phyloP scores from a whole-genome alignment of 306 rosid genomes.

The Quercus mongolica region DNA sequence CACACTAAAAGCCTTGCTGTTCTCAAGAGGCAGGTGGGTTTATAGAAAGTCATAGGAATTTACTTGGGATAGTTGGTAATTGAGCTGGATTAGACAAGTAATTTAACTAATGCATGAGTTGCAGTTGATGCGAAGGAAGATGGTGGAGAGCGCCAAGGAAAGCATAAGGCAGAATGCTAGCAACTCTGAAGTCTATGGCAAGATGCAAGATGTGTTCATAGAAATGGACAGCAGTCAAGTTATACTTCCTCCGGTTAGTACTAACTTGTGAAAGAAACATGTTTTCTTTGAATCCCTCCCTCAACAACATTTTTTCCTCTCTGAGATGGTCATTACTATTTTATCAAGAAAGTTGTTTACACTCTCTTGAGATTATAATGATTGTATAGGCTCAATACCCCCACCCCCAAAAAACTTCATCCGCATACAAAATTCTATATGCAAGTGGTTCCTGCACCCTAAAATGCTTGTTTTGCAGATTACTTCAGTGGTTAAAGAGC shows the following conservation, averaged over 20 bases:
- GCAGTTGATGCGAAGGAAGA: conserved; percentile 62
- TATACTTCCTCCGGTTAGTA: conserved; percentile 28
- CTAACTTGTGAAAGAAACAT: neutral
- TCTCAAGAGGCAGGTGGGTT: conserved; percentile 67
- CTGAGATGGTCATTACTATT: neutral
- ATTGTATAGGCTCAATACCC: neutral
- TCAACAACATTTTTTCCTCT: neutral
- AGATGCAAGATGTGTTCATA: conserved; percentile 76
- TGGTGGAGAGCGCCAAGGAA: conserved; percentile 86
- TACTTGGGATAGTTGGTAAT: neutral
- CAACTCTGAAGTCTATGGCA: conserved; percentile 72
- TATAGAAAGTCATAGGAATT: neutral
- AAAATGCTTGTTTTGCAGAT: conserved; percentile 40
- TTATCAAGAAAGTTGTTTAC: neutral
- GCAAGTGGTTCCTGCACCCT: conserved; percentile 5
- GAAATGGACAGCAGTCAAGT: conserved; percentile 61
- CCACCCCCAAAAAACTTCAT: neutral
- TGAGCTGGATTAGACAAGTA: conserved; percentile 5
- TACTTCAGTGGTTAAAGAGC: conserved; percentile 54
- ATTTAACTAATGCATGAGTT: conserved; percentile 6
- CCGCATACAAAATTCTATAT: neutral
- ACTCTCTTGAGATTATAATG: neutral
- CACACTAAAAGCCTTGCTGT: conserved; percentile 89
- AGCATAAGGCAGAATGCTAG: conserved; percentile 60
- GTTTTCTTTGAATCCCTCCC: neutral